Evolutionary conservation across 1,139 yeast species (phyloP).

Genomic region (Zhuliangozyma blackwelliae): DNA sequence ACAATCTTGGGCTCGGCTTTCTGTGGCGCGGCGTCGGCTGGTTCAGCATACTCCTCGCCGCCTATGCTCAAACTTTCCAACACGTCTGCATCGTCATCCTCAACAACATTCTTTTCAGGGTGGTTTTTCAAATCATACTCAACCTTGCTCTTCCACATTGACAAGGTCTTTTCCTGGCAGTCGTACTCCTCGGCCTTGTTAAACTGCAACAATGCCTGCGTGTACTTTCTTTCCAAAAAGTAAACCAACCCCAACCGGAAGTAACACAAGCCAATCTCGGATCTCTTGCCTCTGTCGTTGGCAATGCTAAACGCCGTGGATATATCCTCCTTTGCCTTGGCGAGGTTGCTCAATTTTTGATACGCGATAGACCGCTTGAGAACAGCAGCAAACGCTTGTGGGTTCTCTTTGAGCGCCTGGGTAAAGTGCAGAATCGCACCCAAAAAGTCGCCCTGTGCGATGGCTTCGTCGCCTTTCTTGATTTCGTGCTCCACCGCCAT

Average conservation of each 20-base stretch:
- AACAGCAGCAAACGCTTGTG: conserved; percentile 48
- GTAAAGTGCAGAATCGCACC: conserved; percentile 31
- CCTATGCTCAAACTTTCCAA: conserved; percentile 4
- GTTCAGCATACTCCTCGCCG: conserved; percentile 5
- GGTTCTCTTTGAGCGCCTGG: conserved; percentile 33
- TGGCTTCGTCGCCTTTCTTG: conserved; percentile 30
- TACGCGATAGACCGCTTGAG: conserved; percentile 54
- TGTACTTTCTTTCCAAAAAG: conserved; percentile 43
- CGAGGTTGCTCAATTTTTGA: conserved; percentile 48
- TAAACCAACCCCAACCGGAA: conserved; percentile 54
- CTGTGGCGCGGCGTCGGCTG: conserved; percentile 2
- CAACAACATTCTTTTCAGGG: conserved; percentile 14
- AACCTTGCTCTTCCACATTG: conserved; percentile 50
- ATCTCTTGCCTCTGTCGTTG: conserved; percentile 43
- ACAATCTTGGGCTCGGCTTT: conserved; percentile 3
- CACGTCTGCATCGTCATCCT: conserved; percentile 7
- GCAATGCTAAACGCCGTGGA: conserved; percentile 56
- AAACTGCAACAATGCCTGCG: conserved; percentile 47
- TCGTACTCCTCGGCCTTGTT: conserved; percentile 44
- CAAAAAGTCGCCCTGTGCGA: conserved; percentile 29
- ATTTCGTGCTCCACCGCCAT: conserved; percentile 43
- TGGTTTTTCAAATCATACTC: conserved; percentile 28
- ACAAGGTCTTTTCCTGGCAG: conserved; percentile 44
- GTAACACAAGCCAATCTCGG: conserved; percentile 54
- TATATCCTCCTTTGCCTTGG: conserved; percentile 50